These are phyloP conservation scores for Clathrus columnatus DNA, from an alignment of 768 basidiomycete species.

Conservation along the genomic window DNA sequence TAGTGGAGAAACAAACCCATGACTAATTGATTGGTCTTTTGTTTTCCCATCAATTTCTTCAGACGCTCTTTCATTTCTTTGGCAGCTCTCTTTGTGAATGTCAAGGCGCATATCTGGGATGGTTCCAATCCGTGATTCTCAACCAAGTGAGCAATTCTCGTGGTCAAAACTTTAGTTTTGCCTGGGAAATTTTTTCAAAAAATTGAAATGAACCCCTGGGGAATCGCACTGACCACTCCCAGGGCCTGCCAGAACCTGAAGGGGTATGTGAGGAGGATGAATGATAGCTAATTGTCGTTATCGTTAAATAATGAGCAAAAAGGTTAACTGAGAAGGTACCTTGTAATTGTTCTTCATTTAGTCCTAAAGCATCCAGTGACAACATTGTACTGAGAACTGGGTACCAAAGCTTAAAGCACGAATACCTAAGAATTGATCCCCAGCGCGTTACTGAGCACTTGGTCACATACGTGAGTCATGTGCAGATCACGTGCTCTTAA, in stretches of 20 bases:
- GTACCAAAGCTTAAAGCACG: too few species aligned
- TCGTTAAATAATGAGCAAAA: neutral
- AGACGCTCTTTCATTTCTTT: slow-evolving; percentile 77
- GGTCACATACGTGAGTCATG: too few species aligned
- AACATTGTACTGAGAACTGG: too few species aligned
- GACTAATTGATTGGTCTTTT: slow-evolving; percentile 40
- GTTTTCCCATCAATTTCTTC: slow-evolving; percentile 54
- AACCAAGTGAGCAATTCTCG: slow-evolving; percentile 61
- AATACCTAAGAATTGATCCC: too few species aligned
- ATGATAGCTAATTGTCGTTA: slow-evolving; percentile 45
- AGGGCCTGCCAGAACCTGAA: slow-evolving; percentile 80
- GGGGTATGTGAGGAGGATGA: slow-evolving; percentile 48
- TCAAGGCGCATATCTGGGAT: slow-evolving; percentile 65
- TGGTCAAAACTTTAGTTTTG: slow-evolving; percentile 48
- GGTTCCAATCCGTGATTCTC: slow-evolving; percentile 41
- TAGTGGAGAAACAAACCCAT: slow-evolving; percentile 27
- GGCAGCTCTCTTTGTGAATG: slow-evolving; percentile 86
- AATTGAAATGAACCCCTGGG: neutral
- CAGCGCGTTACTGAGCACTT: too few species aligned
- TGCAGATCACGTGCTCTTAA: too few species aligned
- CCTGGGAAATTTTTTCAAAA: slow-evolving; percentile 9
- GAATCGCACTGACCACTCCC: slow-evolving; percentile 39
- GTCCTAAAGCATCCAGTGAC: neutral
- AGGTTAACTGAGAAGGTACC: neutral
- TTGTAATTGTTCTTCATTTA: neutral